Evolutionary conservation across 1,284 basidiomycete genomes (phyloP), one percentile per base, ranked within the genome.

Genomic region (Ustilago shanxiensis): DNA sequence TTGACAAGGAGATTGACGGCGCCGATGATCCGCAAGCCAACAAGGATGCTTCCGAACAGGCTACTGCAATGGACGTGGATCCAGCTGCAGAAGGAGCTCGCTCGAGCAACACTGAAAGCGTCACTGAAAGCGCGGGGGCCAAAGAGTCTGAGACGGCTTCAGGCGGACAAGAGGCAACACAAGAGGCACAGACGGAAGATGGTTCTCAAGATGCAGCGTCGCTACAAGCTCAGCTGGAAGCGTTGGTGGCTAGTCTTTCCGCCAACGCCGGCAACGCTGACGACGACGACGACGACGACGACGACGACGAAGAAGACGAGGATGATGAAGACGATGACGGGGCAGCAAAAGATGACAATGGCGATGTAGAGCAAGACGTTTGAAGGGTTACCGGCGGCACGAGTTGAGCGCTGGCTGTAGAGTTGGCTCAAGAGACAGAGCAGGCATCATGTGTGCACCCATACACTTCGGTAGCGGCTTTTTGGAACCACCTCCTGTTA

Each of bases 191-290:
- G 20, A 16, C 37, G 7, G 55, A 44, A 33, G 55, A 47, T n/a
- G 41, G 16, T n/a, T 41, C 1, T 20, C 39, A 39, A 20, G 69
- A 66, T 10, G 74, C 67, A 60, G 71, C 55, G 35, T 55, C 72
- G 31, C 56, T 81, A 52, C 78, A 81, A 57, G 66, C 75, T 18
- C 78, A 81, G 45, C 47, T 81, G 33, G 80, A 81, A 47, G 75
- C 78, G 41, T 70, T 81, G 11, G 74, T 81, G 18, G 80, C 80
- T 6, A 78, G 75, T 59, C 72, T 81, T 3, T 73, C 75, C n/a
- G 69, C 69, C 22, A 66, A 69, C 24, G 74, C 69, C n/a, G 69
- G 62, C 41, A 56, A 62, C n/a, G 62, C 41, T 10, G 62, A 63
- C 24, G 69, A 72, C 16, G 69, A 69, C 9, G 74, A 68, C 18